Evolutionary conservation across 352 stramenopile genomes (phyloP).

Genomic region (Phytophthora citrophthora): DNA sequence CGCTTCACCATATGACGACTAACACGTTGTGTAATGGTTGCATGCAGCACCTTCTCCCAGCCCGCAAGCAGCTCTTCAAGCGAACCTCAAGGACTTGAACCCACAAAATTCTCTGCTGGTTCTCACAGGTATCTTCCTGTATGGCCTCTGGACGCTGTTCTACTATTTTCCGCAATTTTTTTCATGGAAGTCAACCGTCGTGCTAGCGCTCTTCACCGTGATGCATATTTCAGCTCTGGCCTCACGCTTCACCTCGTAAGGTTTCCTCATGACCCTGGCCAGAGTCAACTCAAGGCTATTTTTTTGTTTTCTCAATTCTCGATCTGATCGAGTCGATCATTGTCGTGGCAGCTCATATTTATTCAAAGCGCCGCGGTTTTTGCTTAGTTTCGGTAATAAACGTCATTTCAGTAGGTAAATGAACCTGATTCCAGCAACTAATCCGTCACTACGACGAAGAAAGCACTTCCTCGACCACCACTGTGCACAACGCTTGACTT

Average conservation of each 20-base stretch:
- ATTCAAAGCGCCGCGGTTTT: slow-evolving; percentile 33
- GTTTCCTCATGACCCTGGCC: no score
- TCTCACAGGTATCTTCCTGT: slow-evolving; percentile 70
- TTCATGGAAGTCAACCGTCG: slow-evolving; percentile 75
- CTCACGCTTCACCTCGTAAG: slow-evolving; percentile 54
- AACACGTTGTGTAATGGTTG: slow-evolving; percentile 19
- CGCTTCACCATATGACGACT: slow-evolving; percentile 17
- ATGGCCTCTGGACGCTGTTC: slow-evolving; percentile 79
- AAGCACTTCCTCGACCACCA: background rate
- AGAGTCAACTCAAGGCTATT: slow-evolving; percentile 5
- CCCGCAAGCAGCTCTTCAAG: slow-evolving; percentile 43
- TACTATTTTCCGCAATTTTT: slow-evolving; percentile 84
- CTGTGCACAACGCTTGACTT: slow-evolving; percentile 12
- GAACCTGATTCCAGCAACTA: no score
- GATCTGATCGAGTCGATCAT: background rate
- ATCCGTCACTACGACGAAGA: no score
- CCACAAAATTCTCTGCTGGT: slow-evolving; percentile 65
- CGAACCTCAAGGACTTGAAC: slow-evolving; percentile 66
- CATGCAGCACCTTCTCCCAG: slow-evolving; percentile 48
- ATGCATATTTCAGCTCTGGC: slow-evolving; percentile 66
- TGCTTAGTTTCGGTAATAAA: slow-evolving; percentile 11
- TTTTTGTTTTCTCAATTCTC: slow-evolving; percentile 20
- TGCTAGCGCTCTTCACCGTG: slow-evolving; percentile 67
- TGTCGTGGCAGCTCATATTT: slow-evolving; percentile 41
- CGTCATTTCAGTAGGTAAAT: slow-evolving; percentile 18